Evolutionary conservation across 495 filamentous ascomycete genomes (phyloP).

Genomic region (Darksidea phi): DNA sequence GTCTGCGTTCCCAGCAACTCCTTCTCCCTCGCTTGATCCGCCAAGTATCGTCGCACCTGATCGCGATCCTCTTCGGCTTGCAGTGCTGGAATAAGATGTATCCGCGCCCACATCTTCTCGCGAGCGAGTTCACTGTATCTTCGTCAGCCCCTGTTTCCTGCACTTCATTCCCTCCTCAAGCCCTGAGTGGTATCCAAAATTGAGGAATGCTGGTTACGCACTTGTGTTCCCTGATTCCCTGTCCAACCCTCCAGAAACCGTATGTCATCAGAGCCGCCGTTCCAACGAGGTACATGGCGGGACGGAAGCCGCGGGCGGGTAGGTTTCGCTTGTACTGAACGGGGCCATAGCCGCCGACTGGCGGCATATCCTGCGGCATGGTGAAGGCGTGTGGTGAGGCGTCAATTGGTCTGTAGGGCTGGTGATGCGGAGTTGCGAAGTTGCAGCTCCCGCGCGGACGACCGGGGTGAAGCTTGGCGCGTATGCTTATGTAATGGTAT

Average conservation of each 20-base stretch:
- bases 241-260: constrained; percentile 78
- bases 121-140: constrained; percentile 76
- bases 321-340: constrained; percentile 98
- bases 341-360: constrained; percentile 85
- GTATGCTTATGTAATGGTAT: constrained; percentile 11
- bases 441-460: constrained; percentile 2
- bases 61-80: constrained; percentile 97
- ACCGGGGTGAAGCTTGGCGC: constrained; percentile 4
- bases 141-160: constrained; percentile 10
- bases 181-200: background rate
- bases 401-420: constrained; percentile 16
- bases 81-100: constrained; percentile 85
- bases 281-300: constrained; percentile 68
- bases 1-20: constrained; percentile 77
- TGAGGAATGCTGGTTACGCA: constrained; percentile 49
- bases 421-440: constrained; percentile 13
- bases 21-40: constrained; percentile 86
- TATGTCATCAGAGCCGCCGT: constrained; percentile 76
- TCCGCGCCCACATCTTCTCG: constrained; percentile 96
- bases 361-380: constrained; percentile 90
- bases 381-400: constrained; percentile 38
- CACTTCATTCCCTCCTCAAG: background rate
- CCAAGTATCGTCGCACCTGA: constrained; percentile 77
- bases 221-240: constrained; percentile 83
- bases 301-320: constrained; percentile 86